Base-by-base conservation (phyloP, 2,329 filamentous ascomycete genomes). In the Penicillium sp. region DNA sequence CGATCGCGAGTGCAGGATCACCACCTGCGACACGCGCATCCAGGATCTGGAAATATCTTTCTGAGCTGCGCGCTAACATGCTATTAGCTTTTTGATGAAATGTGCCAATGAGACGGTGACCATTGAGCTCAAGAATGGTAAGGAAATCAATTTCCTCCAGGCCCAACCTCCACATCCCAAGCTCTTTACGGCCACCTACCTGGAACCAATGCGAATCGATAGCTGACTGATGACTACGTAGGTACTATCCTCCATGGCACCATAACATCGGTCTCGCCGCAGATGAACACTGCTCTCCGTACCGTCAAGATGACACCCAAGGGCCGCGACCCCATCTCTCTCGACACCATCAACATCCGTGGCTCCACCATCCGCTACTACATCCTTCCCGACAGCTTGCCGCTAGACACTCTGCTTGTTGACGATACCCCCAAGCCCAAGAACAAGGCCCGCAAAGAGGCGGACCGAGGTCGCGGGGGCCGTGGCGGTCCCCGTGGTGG, bases 381-480 rank as follows among this genome's bases (percentile, higher is more conserved):
- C 69, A 95, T 98, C 68, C 85, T 98, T 9, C 93, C 93, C 46
- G 93, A 98, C 74, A 93, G 87, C 54, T 79, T 98, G 63, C 91
- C 91, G 31, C 80, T 98, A 56, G 93, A 98, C 71, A 96, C 91
- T 32, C 80, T 98, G 43, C 80, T 98, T 52, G 89, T 98, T 60
- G 93, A 98, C 69, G 93, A 98, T 73, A 84, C 89, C 63, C 89
- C 91, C 42, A 98, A 98, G 78, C 91, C 93, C 51, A 97, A 97
- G 86, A 98, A 98, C 76, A 98, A 98, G 83, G 91, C 93, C 22
- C 82, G 91, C 67, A 98, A 98, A 79, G 93, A 97, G 74, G 79
- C 66, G 34, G 72, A 74, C 42, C 75, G 84, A 39, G 72, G 76
- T 36, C 66, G 74, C 16, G 59, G 73, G 16, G 59, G 73, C 37